Conservation (phyloP, 2,329 filamentous ascomycete genomes). For the Claviceps digitariae region DNA sequence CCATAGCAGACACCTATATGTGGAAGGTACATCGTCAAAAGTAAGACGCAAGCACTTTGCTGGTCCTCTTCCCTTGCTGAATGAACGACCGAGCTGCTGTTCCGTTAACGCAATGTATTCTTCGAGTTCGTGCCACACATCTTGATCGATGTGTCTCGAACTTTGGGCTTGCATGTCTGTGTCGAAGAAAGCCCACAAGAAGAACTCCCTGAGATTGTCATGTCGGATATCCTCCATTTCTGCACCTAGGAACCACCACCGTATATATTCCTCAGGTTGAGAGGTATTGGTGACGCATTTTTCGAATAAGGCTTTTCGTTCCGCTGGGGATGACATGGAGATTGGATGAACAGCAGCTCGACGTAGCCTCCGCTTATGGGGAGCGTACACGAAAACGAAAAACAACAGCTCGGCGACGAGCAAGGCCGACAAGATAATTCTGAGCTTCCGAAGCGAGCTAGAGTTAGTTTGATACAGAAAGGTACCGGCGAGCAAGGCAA, state of each 20-base stretch:
- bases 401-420: constrained; percentile 28
- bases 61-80: constrained; percentile 41
- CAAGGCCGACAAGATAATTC: constrained; percentile 15
- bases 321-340: constrained; percentile 24
- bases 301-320: constrained; percentile 42
- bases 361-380: constrained; percentile 26
- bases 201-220: constrained; percentile 56
- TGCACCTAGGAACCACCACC: constrained; percentile 53
- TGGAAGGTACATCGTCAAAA: constrained; percentile 47
- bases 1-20: constrained; percentile 51
- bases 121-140: constrained; percentile 28
- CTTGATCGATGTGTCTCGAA: constrained; percentile 12
- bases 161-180: constrained; percentile 16
- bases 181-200: constrained; percentile 56
- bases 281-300: constrained; percentile 41
- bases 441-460: background rate
- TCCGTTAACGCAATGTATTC: constrained; percentile 39
- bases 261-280: constrained; percentile 42
- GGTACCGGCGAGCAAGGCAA: constrained; percentile 16
- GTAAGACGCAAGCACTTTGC: constrained; percentile 49
- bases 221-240: constrained; percentile 40
- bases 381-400: constrained; percentile 28
- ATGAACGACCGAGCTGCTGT: constrained; percentile 31
- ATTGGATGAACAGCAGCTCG: constrained; percentile 26
- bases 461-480: constrained; percentile 3